Evolutionary conservation across 257 asterid genomes (phyloP), one percentile per base, ranked within the genome.

Genomic region (Primulina huaijiensis): DNA sequence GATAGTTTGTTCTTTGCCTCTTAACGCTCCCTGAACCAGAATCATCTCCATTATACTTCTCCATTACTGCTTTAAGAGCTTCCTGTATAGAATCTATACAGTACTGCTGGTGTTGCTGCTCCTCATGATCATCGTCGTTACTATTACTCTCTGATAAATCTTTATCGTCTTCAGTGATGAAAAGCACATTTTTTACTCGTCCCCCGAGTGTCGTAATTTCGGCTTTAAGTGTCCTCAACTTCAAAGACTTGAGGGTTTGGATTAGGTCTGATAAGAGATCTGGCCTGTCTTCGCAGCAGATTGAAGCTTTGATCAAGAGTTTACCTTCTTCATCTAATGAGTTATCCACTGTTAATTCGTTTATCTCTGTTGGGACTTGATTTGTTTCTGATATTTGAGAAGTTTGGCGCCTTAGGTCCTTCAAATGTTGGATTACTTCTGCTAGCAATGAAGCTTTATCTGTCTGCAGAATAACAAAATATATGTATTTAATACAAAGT

Each of bases 361-460:
- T 96, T 17, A 60, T 73, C 64, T 92, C 97, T 0, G 97, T 86
- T 20, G 98, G 98, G 25, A 88, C 79, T 5, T 78, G 80, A 37
- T 74, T 82, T 11, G 95, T 71, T 69, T 87, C 97, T 2, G 86
- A 85, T 72, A 90, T 81, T 34, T 72, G 66, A 4, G 90, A 90
- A 0, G 98, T 88, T 67, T 90, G 97, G 9, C 89, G 77, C 62
- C 83, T 90, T 1, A 92, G 84, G 75, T 92, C 98, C 78, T 92
- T 92, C 84, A 92, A 85, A 59, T 92, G 97, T 38, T 92, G 95
- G 77, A 92, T 88, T 17, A 92, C 98, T 67, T 92, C 97, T 20
- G 97, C 98, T 35, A 92, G 85, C 83, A 92, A 78, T 59, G 98
- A 92, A 60, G 98, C 98, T 81, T 90, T 90, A 72, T 90, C 97